Conservation (phyloP, 495 filamentous ascomycete genomes). For the Talaromyces wortmannii region DNA sequence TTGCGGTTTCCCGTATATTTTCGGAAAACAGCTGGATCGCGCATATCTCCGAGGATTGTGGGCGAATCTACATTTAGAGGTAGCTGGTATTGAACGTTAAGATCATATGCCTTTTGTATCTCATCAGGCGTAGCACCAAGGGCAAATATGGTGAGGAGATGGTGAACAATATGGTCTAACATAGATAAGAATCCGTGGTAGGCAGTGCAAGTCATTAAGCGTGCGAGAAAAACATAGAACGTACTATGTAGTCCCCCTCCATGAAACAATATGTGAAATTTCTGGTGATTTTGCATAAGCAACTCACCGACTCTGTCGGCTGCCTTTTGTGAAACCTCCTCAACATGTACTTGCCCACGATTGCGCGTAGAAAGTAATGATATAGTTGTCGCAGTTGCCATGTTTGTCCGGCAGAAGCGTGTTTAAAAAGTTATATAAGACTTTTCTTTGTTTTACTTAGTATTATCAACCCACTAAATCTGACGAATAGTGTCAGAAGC, state of each 20-base stretch:
- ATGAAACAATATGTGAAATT: slow-evolving; percentile 15
- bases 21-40: slow-evolving; percentile 17
- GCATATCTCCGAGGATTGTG: slow-evolving; percentile 12
- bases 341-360: not conserved
- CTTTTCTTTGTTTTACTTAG: too few relatives aligned
- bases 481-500: too few relatives aligned
- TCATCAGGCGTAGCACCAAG: slow-evolving; percentile 17
- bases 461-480: too few relatives aligned
- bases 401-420: not conserved
- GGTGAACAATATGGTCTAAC: slow-evolving; percentile 28
- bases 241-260: slow-evolving; percentile 12
- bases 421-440: too few relatives aligned
- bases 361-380: not conserved
- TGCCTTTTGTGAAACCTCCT: not conserved
- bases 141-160: slow-evolving; percentile 18
- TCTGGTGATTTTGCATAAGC: slow-evolving; percentile 11
- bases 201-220: not conserved
- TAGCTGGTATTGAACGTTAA: slow-evolving; percentile 17
- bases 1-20: slow-evolving; percentile 9
- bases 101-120: slow-evolving; percentile 18
- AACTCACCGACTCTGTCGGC: slow-evolving; percentile 6
- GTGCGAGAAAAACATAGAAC: not conserved
- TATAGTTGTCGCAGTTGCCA: not conserved
- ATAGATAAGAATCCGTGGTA: not conserved
- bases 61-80: slow-evolving; percentile 14